These are phyloP conservation scores for Pseudomonodictys pantanalensis DNA, from an alignment of 495 filamentous ascomycete genomes.

Conservation along the genomic window DNA sequence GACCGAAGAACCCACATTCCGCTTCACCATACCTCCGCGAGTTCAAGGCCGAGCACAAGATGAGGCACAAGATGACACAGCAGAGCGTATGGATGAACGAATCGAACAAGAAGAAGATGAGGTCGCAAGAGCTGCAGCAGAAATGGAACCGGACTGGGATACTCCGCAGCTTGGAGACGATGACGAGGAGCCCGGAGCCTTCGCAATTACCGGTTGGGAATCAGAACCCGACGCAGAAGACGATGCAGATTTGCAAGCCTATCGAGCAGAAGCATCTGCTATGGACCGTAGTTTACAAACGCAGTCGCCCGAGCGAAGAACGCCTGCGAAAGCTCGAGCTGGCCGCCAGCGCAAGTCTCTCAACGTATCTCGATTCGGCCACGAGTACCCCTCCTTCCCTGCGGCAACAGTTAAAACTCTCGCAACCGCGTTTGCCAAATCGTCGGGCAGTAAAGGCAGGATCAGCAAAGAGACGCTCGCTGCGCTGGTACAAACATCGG, in stretches of 20 bases:
- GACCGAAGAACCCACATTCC: conserved; percentile 32
- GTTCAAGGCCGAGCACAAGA: conserved; percentile 9
- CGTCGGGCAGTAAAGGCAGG: conserved; percentile 59
- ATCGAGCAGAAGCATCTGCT: conserved; percentile 28
- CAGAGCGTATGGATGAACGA: conserved; percentile 29
- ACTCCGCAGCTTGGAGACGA: neutral
- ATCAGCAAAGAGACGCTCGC: conserved; percentile 70
- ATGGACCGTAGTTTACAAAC: conserved; percentile 30
- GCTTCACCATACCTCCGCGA: conserved; percentile 29
- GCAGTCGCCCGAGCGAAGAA: conserved; percentile 1
- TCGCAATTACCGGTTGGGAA: conserved; percentile 15
- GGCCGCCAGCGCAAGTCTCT: conserved; percentile 48
- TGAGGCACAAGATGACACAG: neutral
- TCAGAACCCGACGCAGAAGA: conserved; percentile 17
- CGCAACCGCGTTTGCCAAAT: conserved; percentile 65
- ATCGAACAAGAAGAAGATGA: conserved; percentile 35
- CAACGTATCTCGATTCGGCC: conserved; percentile 68
- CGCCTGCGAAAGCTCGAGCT: conserved; percentile 32
- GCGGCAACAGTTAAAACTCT: conserved; percentile 68
- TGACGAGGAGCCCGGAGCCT: neutral
- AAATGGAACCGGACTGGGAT: conserved; percentile 40
- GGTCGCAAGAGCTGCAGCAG: conserved; percentile 31
- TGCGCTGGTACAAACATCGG: conserved; percentile 72
- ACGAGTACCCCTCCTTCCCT: conserved; percentile 72
- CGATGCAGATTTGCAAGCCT: conserved; percentile 24